Percentiles rank a stretch among this genome's conserved stretches.
phyloP scores from a whole-genome alignment of 2,329 filamentous ascomycete genomes.

The Torrubiellomyces zombiae region DNA sequence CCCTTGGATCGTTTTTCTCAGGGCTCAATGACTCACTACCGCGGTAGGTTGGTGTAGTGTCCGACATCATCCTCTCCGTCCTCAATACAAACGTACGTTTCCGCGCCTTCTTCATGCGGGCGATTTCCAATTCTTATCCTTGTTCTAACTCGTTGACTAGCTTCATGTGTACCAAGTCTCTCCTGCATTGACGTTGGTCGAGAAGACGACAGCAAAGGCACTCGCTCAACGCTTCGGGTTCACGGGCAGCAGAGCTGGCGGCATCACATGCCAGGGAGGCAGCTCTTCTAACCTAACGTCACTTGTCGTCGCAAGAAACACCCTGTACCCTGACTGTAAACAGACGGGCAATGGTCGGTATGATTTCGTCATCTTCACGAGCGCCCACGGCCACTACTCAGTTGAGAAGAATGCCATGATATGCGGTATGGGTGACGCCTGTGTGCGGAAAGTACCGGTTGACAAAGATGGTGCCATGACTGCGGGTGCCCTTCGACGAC shows the following conservation, averaged over 20 bases:
- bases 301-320: slow-evolving; percentile 77
- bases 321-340: slow-evolving; percentile 66
- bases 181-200: slow-evolving; percentile 70
- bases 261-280: slow-evolving; percentile 67
- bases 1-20: background rate
- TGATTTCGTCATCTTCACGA: slow-evolving; percentile 74
- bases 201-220: slow-evolving; percentile 61
- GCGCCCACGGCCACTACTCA: slow-evolving; percentile 80
- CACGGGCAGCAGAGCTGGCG: slow-evolving; percentile 50
- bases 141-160: slow-evolving; percentile 16
- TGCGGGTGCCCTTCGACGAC: slow-evolving; percentile 42
- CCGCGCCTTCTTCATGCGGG: background rate
- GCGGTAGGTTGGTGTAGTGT: slow-evolving; percentile 66
- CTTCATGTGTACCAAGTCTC: slow-evolving; percentile 90
- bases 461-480: slow-evolving; percentile 59
- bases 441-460: slow-evolving; percentile 59
- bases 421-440: slow-evolving; percentile 61
- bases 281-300: slow-evolving; percentile 73
- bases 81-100: slow-evolving; percentile 71
- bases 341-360: slow-evolving; percentile 45
- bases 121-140: background rate
- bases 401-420: slow-evolving; percentile 91
- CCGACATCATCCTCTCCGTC: slow-evolving; percentile 68
- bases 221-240: slow-evolving; percentile 69
- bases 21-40: slow-evolving; percentile 4